phyloP scores from a whole-genome alignment of 208 protist genomes.

The Acanthamoeba divionensis region DNA sequence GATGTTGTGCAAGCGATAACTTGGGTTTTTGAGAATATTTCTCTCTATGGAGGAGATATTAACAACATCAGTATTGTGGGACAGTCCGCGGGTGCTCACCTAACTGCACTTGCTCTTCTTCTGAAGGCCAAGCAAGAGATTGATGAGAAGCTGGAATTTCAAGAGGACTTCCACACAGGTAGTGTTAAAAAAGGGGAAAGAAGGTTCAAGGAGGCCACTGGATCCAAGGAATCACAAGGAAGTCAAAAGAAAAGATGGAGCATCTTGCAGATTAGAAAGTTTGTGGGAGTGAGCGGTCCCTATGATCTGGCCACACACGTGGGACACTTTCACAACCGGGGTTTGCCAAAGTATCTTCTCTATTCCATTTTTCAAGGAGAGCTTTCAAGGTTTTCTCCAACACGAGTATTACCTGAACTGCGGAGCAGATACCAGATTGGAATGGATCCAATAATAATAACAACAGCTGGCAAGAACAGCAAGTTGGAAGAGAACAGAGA shows the following conservation, averaged over 20 bases:
- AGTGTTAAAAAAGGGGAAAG: too few relatives aligned
- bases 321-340: not conserved
- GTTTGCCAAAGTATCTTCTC: not conserved
- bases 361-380: slow-evolving; percentile 34
- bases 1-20: not conserved
- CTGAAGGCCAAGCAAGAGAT: slow-evolving; percentile 7
- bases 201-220: not conserved
- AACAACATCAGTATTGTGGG: slow-evolving; percentile 7
- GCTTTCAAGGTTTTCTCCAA: not conserved
- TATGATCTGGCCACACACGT: not conserved
- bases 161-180: too few relatives aligned
- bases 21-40: slow-evolving; percentile 16
- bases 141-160: too few relatives aligned
- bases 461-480: too few relatives aligned
- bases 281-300: not conserved
- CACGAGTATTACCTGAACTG: not conserved
- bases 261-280: not conserved
- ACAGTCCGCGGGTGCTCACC: slow-evolving; percentile 21
- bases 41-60: not conserved
- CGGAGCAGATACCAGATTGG: not conserved
- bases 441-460: too few relatives aligned
- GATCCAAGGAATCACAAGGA: not conserved
- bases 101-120: not conserved
- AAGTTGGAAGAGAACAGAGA: too few relatives aligned
- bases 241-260: not conserved